Percentiles rank a stretch among this genome's conserved stretches.
These are phyloP conservation scores for Linum trigynum DNA, from an alignment of 345 rosid species.

Conservation along the genomic window DNA sequence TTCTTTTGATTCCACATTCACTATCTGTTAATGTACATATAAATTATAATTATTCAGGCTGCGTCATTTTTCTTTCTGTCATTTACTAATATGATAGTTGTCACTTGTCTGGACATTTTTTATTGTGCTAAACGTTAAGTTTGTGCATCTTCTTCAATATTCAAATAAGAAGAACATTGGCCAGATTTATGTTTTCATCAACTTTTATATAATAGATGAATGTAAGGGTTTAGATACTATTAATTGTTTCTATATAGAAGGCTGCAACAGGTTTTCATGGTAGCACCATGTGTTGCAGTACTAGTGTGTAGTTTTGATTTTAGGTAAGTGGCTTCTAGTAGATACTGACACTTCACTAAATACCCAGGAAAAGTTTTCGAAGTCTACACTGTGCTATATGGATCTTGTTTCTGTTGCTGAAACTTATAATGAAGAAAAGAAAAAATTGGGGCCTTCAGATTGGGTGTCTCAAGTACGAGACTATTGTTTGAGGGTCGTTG, in stretches of 20 bases:
- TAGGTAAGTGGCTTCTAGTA: neutral
- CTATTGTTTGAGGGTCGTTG: slow-evolving; percentile 34
- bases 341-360: neutral
- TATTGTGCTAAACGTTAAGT: neutral
- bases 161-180: neutral
- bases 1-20: neutral
- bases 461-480: slow-evolving; percentile 71
- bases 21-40: neutral
- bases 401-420: slow-evolving; percentile 36
- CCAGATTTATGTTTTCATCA: neutral
- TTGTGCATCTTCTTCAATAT: neutral
- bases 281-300: too few species aligned
- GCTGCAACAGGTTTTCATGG: too few species aligned
- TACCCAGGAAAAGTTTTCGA: slow-evolving; percentile 35
- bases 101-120: neutral
- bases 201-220: neutral
- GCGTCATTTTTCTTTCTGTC: neutral
- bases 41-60: neutral
- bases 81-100: neutral
- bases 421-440: slow-evolving; percentile 29
- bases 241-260: too few species aligned
- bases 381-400: slow-evolving; percentile 36
- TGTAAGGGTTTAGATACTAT: neutral
- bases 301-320: too few species aligned
- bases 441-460: slow-evolving; percentile 17